Conservation (phyloP, 1,284 basidiomycete genomes). For the Coriolopsis trogii region DNA sequence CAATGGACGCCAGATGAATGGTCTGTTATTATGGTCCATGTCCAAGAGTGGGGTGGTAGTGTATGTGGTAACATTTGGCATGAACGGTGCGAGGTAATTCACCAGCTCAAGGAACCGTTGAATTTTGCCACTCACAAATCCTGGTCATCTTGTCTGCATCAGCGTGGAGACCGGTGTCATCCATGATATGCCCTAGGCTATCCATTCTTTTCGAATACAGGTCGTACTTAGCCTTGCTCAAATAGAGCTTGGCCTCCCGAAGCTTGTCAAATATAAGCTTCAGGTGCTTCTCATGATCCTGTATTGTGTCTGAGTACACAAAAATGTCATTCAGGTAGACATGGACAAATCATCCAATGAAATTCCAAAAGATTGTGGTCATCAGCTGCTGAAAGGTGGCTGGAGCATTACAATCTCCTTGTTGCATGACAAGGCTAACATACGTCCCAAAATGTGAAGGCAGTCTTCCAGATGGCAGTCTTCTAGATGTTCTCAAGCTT, state of each 20-base stretch:
- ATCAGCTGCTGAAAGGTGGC: slow-evolving; percentile 36
- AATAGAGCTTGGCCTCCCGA: slow-evolving; percentile 26
- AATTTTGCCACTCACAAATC: slow-evolving; percentile 30
- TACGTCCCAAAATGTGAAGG: slow-evolving; percentile 30
- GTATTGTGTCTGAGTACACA: slow-evolving; percentile 17
- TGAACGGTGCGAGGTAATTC: slow-evolving; percentile 29
- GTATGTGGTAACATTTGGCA: slow-evolving; percentile 37
- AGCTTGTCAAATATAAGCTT: slow-evolving; percentile 28
- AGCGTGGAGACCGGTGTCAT: slow-evolving; percentile 32
- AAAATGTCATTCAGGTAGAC: slow-evolving; percentile 41
- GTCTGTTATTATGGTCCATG: slow-evolving; percentile 16
- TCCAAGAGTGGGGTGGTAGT: slow-evolving; percentile 25
- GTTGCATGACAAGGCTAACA: slow-evolving; percentile 35
- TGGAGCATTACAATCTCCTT: slow-evolving; percentile 32
- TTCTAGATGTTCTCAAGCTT: slow-evolving; percentile 22
- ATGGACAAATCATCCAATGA: slow-evolving; percentile 33
- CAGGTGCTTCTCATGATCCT: slow-evolving; percentile 36
- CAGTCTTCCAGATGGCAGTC: slow-evolving; percentile 30
- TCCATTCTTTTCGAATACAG: slow-evolving; percentile 28
- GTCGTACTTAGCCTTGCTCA: slow-evolving; percentile 29
- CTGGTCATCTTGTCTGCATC: slow-evolving; percentile 30
- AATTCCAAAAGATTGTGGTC: slow-evolving; percentile 33
- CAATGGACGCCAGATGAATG: slow-evolving; percentile 31
- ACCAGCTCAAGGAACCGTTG: slow-evolving; percentile 43
- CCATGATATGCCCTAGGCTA: slow-evolving; percentile 35